Conservation (phyloP, 2,329 filamentous ascomycete species). For the Raffaelea arxii region DNA sequence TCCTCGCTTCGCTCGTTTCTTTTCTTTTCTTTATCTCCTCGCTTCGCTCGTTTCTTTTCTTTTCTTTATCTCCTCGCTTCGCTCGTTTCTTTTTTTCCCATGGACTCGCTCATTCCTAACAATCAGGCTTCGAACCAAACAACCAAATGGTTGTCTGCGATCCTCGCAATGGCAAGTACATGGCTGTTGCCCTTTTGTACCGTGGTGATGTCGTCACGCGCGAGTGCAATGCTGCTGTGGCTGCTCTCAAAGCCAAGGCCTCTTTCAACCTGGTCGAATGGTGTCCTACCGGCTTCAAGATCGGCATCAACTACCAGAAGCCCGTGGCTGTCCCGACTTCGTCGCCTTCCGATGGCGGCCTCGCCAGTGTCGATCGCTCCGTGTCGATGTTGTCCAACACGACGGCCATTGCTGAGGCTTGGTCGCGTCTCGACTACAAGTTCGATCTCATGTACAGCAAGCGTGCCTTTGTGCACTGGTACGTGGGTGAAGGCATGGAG, state of each 20-base stretch:
- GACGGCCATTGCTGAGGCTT: constrained; percentile 63
- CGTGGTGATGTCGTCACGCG: constrained; percentile 62
- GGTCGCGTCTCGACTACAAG: constrained; percentile 64
- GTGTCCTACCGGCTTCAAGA: constrained; percentile 69
- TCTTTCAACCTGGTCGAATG: constrained; percentile 68
- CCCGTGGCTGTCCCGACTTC: constrained; percentile 47
- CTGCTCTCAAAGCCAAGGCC: constrained; percentile 58
- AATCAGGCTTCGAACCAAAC: constrained; percentile 61
- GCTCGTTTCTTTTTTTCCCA: too few species aligned
- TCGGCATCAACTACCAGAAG: constrained; percentile 67
- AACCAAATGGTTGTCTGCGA: constrained; percentile 73
- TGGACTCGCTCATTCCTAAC: too few species aligned
- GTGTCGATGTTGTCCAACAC: constrained; percentile 67
- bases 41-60: too few species aligned
- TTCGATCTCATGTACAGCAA: constrained; percentile 74
- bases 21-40: too few species aligned
- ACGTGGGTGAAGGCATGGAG: constrained; percentile 86
- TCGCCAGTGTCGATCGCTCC: constrained; percentile 52
- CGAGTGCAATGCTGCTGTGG: constrained; percentile 58
- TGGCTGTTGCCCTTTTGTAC: constrained; percentile 64
- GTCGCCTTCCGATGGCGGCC: constrained; percentile 44
- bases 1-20: too few species aligned
- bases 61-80: too few species aligned
- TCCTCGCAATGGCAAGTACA: constrained; percentile 66
- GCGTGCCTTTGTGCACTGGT: constrained; percentile 69